phyloP scores from a whole-genome alignment of 2,329 filamentous ascomycete species.

The Dactylellina haptotyla region DNA sequence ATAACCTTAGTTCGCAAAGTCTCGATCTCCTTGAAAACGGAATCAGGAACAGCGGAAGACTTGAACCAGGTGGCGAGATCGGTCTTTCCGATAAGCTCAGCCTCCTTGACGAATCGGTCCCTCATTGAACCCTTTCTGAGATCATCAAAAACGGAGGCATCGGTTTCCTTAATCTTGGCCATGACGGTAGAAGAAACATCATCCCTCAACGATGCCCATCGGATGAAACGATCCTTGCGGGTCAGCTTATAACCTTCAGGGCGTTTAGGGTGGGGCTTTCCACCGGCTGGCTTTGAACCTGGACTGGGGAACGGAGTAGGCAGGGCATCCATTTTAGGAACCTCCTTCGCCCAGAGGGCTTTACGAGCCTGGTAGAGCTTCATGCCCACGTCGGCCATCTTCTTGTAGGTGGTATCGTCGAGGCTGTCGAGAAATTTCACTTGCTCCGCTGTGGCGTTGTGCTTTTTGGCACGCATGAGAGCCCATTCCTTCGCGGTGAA shows the following conservation, averaged over 20 bases:
- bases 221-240: conserved; percentile 24
- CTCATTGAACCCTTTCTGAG: conserved; percentile 12
- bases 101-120: conserved; percentile 39
- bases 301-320: conserved; percentile 12
- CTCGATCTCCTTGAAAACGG: conserved; percentile 16
- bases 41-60: conserved; percentile 15
- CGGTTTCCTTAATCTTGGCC: conserved; percentile 21
- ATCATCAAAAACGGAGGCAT: conserved; percentile 17
- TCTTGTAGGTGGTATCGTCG: conserved; percentile 25
- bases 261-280: conserved; percentile 3
- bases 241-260: conserved; percentile 11
- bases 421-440: conserved; percentile 24
- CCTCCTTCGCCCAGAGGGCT: conserved; percentile 61
- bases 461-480: conserved; percentile 16
- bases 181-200: conserved; percentile 19
- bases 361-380: conserved; percentile 63
- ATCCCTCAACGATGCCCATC: conserved; percentile 10
- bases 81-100: conserved; percentile 15
- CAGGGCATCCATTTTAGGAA: conserved; percentile 20
- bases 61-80: conserved; percentile 19
- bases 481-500: conserved; percentile 26
- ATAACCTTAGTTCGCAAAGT: conserved; percentile 19
- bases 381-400: conserved; percentile 61
- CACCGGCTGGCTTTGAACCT: conserved; percentile 4
- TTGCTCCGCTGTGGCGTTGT: conserved; percentile 29